Base-by-base conservation (phyloP, 148 eudicot genomes). In the Dianthus caryophyllus region DNA sequence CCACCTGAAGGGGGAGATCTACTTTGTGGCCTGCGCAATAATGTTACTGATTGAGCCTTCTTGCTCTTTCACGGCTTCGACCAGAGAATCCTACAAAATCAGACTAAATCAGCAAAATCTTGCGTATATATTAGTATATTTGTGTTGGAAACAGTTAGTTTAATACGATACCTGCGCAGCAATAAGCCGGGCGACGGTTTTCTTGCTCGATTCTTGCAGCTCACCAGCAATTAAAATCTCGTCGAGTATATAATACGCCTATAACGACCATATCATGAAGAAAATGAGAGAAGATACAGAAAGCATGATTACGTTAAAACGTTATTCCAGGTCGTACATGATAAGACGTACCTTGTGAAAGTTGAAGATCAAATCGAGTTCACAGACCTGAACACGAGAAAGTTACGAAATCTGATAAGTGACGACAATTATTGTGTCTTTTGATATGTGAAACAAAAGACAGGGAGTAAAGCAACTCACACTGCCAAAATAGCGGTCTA, bases 151-250 rank as follows among this genome's bases (percentile, higher is more conserved):
- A 67, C 15, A 57, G 36, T 26, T 39, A 65, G 53, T 36, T 15
- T 24, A 31, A n/a, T 24, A 27, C 7, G 43, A 25, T 73, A 93
- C 98, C 91, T 93, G 98, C 27, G 98, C 85, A 64, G 89, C 98
- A 62, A 93, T 76, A 59, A 93, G 69, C 30, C 98, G 89, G 30
- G 86, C 88, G 67, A 93, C 87, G 29, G 91, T 76, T 76, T 87
- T 93, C 95, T 93, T 93, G 81, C 98, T 93, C 1, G 96, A 82
- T 71, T 93, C 98, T 81, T 89, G 98, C 75, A 93, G 85, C 78
- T 93, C 98, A 49, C 96, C 98, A 66, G 96, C 98, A 57, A 89
- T 87, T 60, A 93, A 71, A 65, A 93, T 78, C 81, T 93, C 98
- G 21, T 93, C 98, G 68, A 93, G 78, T 78, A 87, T 84, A 68